Percentiles rank a stretch among this genome's conserved stretches.
Conservation (phyloP, 345 rosid genomes). For the Eucalyptus urophylla region DNA sequence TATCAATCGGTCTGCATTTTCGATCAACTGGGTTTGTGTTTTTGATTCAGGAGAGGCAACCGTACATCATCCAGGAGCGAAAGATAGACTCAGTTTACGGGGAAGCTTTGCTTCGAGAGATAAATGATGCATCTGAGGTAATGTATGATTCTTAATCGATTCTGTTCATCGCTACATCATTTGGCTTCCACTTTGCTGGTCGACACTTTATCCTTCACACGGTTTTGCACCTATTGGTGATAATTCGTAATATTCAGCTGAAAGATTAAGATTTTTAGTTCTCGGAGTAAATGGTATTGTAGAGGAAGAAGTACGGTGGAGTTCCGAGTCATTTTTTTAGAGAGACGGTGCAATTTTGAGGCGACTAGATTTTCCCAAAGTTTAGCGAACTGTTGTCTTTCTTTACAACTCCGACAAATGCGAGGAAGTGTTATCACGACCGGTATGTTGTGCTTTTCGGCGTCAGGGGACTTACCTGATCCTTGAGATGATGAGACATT, state of each 20-base stretch:
- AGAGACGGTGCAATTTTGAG: background rate
- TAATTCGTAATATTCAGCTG: background rate
- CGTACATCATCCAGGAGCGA: slow-evolving; percentile 25
- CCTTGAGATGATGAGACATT: background rate
- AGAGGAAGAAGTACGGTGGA: background rate
- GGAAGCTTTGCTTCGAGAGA: slow-evolving; percentile 11
- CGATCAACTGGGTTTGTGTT: background rate
- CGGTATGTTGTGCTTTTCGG: background rate
- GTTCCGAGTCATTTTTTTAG: background rate
- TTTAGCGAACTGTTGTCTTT: background rate
- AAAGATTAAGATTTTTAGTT: background rate
- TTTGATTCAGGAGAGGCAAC: slow-evolving; percentile 38
- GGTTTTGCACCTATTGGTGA: background rate
- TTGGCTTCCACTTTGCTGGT: background rate
- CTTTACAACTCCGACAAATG: background rate
- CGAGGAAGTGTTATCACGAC: background rate
- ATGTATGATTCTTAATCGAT: background rate
- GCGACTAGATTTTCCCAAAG: background rate
- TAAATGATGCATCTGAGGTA: slow-evolving; percentile 11
- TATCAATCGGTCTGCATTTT: background rate
- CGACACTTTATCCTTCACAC: background rate
- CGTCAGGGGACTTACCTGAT: background rate
- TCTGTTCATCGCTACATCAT: background rate
- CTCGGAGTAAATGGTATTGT: background rate
- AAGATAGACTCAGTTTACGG: slow-evolving; percentile 9